Evolutionary conservation across 1,139 yeast species (phyloP), one percentile per base, ranked within the genome.

Genomic region (Magnusiomyces fungicola): DNA sequence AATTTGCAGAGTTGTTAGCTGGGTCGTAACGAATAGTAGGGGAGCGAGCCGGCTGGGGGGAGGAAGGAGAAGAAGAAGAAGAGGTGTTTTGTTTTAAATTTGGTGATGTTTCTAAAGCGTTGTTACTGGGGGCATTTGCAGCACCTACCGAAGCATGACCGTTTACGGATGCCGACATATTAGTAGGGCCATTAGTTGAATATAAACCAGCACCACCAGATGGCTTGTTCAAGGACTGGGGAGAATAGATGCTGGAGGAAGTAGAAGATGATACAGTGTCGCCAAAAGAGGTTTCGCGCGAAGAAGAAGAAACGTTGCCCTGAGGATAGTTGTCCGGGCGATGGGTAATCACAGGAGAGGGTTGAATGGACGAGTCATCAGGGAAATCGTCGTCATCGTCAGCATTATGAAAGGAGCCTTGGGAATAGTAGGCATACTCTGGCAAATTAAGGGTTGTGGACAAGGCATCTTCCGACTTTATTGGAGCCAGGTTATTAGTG

Each of bases 371-470:
- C 10, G 30, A 27, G 30, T 27, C 30, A 27, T 27, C 30, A 7
- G 30, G 30, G 12, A 27, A 27, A 12, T 7, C 12, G 30, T 27
- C 30, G 12, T 21, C 23, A 22, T 42, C 37, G 9, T 21, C 29
- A 32, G 24, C 14, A 21, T 42, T 29, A 29, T 21, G 14, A 22
- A 14, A 32, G 7, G 22, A 22, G 19, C 14, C 14, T 2, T 30
- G 24, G 29, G 45, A 7, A 19, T 30, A 30, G 22, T 21, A 30
- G n/a, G 45, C 30, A 21, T 42, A 42, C 12, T 42, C 45, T 4
- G 45, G 45, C 12, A 42, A 16, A n/a, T 42, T 38, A 2, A 42
- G 21, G 16, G 38, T 12, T 3, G 27, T 19, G n/a, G 45, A 42
- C 9, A 25, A 24, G 22, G 45, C 30, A 32, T n/a, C 18, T 24